phyloP scores from a whole-genome alignment of 495 filamentous ascomycete genomes.

The Trichoderma erinaceum region DNA sequence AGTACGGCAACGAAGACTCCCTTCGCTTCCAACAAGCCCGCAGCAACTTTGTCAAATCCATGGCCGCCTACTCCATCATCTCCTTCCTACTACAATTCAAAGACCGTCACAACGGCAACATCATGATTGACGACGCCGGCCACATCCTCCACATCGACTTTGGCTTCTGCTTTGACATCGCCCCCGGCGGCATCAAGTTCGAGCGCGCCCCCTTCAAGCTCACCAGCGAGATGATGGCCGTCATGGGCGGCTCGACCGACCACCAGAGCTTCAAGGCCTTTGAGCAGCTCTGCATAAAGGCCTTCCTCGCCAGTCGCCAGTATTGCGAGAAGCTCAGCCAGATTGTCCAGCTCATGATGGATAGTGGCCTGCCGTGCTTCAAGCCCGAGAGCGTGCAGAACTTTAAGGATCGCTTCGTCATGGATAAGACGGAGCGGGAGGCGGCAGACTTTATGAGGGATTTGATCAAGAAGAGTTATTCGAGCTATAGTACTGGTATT shows the following conservation, averaged over 20 bases:
- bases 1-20: constrained; percentile 93
- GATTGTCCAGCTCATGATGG: constrained; percentile 90
- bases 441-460: constrained; percentile 91
- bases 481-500: constrained; percentile 79
- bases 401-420: constrained; percentile 87
- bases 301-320: constrained; percentile 85
- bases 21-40: constrained; percentile 91
- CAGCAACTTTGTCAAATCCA: constrained; percentile 97
- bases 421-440: constrained; percentile 89
- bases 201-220: constrained; percentile 98
- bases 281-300: constrained; percentile 91
- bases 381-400: constrained; percentile 91
- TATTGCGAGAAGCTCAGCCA: constrained; percentile 80
- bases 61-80: constrained; percentile 99
- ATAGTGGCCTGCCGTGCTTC: constrained; percentile 94
- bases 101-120: constrained; percentile 98
- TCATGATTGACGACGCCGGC: constrained; percentile 96
- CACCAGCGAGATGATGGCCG: constrained; percentile 92
- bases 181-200: constrained; percentile 91
- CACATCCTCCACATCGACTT: constrained; percentile 99
- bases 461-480: constrained; percentile 78
- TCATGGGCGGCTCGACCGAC: constrained; percentile 84
- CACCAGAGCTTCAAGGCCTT: constrained; percentile 93
- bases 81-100: constrained; percentile 98
- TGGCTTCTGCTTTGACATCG: constrained; percentile 99